A percentile compares a stretch with the other conserved stretches of the same genome.
These are phyloP conservation scores for Vitis riparia DNA, from an alignment of 164 flowering plant species.

Conservation along the genomic window DNA sequence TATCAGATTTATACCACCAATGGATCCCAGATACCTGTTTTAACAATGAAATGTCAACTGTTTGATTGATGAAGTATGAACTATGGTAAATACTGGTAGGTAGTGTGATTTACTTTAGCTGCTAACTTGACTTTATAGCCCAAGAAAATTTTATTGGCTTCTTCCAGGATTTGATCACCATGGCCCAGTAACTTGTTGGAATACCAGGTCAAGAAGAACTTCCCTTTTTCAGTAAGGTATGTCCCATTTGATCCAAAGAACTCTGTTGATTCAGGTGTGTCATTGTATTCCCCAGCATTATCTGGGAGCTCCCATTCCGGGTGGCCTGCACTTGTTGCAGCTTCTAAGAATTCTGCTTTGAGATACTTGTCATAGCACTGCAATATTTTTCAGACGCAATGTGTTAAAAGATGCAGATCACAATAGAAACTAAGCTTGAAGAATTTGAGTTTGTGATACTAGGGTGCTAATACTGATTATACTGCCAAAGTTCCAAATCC, in stretches of 20 bases:
- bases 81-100: neutral
- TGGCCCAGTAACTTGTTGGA: slow-evolving; percentile 67
- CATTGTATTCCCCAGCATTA: slow-evolving; percentile 75
- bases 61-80: neutral
- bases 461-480: neutral
- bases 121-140: slow-evolving; percentile 76
- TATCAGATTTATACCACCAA: slow-evolving; percentile 76
- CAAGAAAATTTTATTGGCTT: slow-evolving; percentile 65
- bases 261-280: slow-evolving; percentile 59
- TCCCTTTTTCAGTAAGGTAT: slow-evolving; percentile 67
- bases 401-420: neutral
- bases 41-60: neutral
- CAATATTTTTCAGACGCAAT: slow-evolving; percentile 2
- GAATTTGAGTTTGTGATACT: neutral
- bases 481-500: neutral
- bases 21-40: slow-evolving; percentile 82
- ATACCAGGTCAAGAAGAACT: slow-evolving; percentile 87
- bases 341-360: slow-evolving; percentile 57
- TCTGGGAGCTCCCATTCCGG: slow-evolving; percentile 82
- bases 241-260: slow-evolving; percentile 69
- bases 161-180: slow-evolving; percentile 86
- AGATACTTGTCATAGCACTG: slow-evolving; percentile 89
- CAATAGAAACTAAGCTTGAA: neutral
- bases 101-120: slow-evolving; percentile 51
- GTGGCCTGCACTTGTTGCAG: slow-evolving; percentile 57